phyloP scores from a whole-genome alignment of 805 yeast species.

The Hanseniaspora vineae region DNA sequence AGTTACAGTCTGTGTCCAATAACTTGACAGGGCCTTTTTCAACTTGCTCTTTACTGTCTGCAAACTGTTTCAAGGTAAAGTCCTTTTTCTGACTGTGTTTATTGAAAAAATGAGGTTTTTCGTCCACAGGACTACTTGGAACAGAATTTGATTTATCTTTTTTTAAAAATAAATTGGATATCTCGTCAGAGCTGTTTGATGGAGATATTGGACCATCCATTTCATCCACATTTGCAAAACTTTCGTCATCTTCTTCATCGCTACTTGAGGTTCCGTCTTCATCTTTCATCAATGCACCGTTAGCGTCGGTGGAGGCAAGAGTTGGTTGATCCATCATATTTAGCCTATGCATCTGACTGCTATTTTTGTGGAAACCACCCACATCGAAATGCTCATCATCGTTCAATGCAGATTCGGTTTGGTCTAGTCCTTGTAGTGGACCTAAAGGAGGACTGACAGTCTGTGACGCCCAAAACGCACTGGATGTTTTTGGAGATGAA shows the following conservation, averaged over 20 bases:
- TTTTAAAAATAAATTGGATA: background rate
- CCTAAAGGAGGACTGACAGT: background rate
- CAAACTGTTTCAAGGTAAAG: background rate
- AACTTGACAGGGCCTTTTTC: background rate
- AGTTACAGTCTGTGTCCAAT: slow-evolving; percentile 5
- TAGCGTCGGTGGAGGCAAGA: background rate
- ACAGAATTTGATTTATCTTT: background rate
- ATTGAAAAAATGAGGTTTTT: background rate
- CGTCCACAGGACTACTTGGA: background rate
- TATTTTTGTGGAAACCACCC: too few relatives aligned
- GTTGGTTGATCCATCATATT: background rate
- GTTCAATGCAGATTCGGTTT: too few relatives aligned
- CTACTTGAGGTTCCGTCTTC: slow-evolving; percentile 7
- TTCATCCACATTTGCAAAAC: slow-evolving; percentile 25
- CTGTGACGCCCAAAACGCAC: background rate
- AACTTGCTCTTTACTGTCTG: background rate
- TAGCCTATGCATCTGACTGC: background rate
- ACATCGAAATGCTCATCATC: too few relatives aligned
- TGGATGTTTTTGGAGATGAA: background rate
- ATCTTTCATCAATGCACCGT: slow-evolving; percentile 5
- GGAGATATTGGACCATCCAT: slow-evolving; percentile 23
- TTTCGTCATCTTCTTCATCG: slow-evolving; percentile 11
- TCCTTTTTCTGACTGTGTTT: background rate
- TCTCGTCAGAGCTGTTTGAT: slow-evolving; percentile 4
- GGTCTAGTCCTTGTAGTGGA: too few relatives aligned